Evolutionary conservation across 2,329 filamentous ascomycete genomes (phyloP).

Genomic region (Coleophoma crateriformis): DNA sequence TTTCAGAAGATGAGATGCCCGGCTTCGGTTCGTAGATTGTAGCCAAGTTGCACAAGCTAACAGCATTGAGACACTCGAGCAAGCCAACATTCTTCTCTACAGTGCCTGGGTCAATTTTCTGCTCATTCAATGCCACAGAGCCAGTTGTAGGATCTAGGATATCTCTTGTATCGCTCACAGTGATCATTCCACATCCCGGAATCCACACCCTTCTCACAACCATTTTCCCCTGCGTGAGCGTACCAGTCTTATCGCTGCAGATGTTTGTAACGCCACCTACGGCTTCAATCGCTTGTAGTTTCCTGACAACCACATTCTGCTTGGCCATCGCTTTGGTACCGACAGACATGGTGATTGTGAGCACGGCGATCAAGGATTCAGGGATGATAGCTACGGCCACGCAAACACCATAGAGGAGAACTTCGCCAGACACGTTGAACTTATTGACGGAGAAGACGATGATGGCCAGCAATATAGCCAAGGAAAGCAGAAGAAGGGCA

Average conservation of each 20-base stretch:
- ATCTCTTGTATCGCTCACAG: constrained; percentile 48
- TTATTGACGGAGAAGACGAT: constrained; percentile 56
- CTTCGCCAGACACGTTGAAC: constrained; percentile 48
- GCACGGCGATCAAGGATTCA: constrained; percentile 63
- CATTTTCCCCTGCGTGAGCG: constrained; percentile 48
- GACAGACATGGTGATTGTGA: constrained; percentile 67
- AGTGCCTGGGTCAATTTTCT: constrained; percentile 27
- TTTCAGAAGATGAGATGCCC: constrained; percentile 5
- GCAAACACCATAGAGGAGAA: constrained; percentile 56
- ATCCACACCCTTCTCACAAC: constrained; percentile 54
- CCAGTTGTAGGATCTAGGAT: constrained; percentile 58
- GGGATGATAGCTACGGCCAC: constrained; percentile 60
- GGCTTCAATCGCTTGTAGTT: constrained; percentile 59
- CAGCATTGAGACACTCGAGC: constrained; percentile 34
- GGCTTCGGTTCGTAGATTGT: constrained; percentile 25
- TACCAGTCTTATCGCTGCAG: constrained; percentile 67
- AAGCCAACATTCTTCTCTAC: constrained; percentile 30
- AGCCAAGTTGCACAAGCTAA: constrained; percentile 57
- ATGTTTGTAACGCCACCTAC: constrained; percentile 66
- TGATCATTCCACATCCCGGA: constrained; percentile 44
- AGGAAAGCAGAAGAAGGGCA: constrained; percentile 71
- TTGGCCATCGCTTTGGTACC: constrained; percentile 60
- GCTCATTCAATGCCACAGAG: constrained; percentile 38
- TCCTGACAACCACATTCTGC: constrained; percentile 60
- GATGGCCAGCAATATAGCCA: constrained; percentile 57